Evolutionary conservation across 306 rosid genomes (phyloP), one percentile per base, ranked within the genome.

Genomic region (Sphenostylis stenocarpa): DNA sequence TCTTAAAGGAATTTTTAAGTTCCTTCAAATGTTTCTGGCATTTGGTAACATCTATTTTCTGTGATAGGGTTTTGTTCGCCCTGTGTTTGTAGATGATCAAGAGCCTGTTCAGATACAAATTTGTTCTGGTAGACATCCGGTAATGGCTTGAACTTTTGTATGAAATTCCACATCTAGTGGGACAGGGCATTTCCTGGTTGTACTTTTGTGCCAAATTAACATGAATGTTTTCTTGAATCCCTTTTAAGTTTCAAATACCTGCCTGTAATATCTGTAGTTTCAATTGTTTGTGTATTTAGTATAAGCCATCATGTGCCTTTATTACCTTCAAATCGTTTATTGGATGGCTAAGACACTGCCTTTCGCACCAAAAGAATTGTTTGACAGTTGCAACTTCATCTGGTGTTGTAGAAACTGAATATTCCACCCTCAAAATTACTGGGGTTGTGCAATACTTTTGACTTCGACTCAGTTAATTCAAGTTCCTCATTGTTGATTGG

Each of bases 71-170:
- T 92, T 88, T 87, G 91, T 84, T 71, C 83, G 89, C 52, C 98
- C 98, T 55, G 85, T 76, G 67, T 87, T 95, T 38, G 87, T 77
- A 67, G 82, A 61, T 57, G 90, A 89, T 48, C 68, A 79, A 61
- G 97, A 95, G 82, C 93, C 97, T 68, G 88, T 81, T 75, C 98
- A 92, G 82, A 90, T 95, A 76, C 88, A 84, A 65, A 83, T 95
- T 67, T 71, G 67, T 73, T 89, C 86, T 81, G 98, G 97, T 67
- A 93, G 92, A 79, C 98, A 95, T 77, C 98, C 97, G 84, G 98
- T 95, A 71, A 63, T 28, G 49, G 63, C 81, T 47, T n/a, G 5
- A 11, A 39, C n/a, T 12, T 64, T 33, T 34, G 14, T 60, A 16
- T 60, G 43, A 16, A 31, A 29, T 60, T 31, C 13, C 23, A 15